These are phyloP conservation scores for Ambrosiella beaveri DNA, from an alignment of 2,329 filamentous ascomycete species.

Conservation along the genomic window DNA sequence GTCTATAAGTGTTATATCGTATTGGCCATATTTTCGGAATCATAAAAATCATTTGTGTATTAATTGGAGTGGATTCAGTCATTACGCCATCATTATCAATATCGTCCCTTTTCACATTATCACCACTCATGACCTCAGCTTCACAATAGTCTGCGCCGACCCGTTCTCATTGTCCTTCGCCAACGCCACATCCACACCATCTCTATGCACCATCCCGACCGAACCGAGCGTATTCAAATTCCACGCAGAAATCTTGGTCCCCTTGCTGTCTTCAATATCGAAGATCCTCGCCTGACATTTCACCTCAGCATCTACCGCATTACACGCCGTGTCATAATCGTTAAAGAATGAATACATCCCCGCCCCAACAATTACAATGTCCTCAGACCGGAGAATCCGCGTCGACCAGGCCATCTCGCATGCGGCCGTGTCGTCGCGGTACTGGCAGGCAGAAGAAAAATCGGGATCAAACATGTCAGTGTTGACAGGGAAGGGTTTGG, in stretches of 20 bases:
- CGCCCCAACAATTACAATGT: constrained; percentile 42
- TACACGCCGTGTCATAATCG: constrained; percentile 39
- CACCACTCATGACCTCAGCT: constrained; percentile 16
- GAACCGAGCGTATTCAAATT: constrained; percentile 30
- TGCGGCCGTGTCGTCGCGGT: constrained; percentile 18
- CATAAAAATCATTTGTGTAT: not conserved
- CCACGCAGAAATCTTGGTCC: constrained; percentile 22
- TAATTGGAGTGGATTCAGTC: not conserved
- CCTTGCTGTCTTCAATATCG: constrained; percentile 15
- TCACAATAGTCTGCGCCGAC: constrained; percentile 23
- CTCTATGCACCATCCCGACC: constrained; percentile 23
- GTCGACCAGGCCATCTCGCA: constrained; percentile 49
- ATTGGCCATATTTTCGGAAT: not conserved
- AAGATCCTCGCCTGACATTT: constrained; percentile 31
- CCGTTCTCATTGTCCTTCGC: constrained; percentile 24
- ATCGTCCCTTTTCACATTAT: not conserved
- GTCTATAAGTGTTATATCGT: not conserved
- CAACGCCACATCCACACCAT: constrained; percentile 21
- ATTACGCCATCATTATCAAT: not conserved
- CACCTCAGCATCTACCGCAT: constrained; percentile 23
- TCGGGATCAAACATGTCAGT: constrained; percentile 30
- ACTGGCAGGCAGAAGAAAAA: constrained; percentile 32
- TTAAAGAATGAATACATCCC: constrained; percentile 54
- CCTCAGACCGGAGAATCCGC: constrained; percentile 37
- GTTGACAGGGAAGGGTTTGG: constrained; percentile 35